These are phyloP conservation scores for Calvatia gigantea DNA, from an alignment of 768 basidiomycete species.

Conservation along the genomic window DNA sequence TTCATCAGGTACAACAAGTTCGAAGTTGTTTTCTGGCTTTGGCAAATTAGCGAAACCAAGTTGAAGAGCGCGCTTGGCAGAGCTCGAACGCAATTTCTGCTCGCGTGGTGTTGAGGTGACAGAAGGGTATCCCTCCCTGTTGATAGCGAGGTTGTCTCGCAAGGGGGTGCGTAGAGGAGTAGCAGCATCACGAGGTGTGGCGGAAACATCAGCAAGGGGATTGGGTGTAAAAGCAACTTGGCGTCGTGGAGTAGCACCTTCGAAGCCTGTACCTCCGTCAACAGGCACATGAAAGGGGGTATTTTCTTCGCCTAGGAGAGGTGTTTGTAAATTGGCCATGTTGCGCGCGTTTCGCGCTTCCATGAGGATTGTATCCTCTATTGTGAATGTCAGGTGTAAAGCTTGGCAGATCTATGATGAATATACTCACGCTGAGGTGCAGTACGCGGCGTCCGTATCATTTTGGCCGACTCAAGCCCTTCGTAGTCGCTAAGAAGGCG, in stretches of 20 bases:
- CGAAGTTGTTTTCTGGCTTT: constrained; percentile 95
- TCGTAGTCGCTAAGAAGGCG: constrained; percentile 90
- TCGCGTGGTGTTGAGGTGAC: constrained; percentile 76
- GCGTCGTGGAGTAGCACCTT: constrained; percentile 92
- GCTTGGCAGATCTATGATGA: not conserved
- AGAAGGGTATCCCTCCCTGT: constrained; percentile 58
- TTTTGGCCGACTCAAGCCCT: constrained; percentile 79
- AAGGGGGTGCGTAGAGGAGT: constrained; percentile 94
- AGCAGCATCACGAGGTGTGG: constrained; percentile 57
- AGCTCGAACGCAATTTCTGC: constrained; percentile 54
- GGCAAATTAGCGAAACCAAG: constrained; percentile 83
- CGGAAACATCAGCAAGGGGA: constrained; percentile 70
- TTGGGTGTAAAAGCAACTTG: constrained; percentile 93
- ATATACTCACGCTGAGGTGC: constrained; percentile 80
- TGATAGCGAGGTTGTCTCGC: constrained; percentile 89
- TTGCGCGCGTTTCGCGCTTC: constrained; percentile 96
- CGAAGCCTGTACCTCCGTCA: constrained; percentile 88
- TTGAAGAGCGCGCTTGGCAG: constrained; percentile 73
- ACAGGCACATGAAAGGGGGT: constrained; percentile 80
- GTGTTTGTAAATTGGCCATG: constrained; percentile 90
- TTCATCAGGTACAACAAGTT: constrained; percentile 87
- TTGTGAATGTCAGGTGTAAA: constrained; percentile 11
- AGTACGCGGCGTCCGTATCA: constrained; percentile 93
- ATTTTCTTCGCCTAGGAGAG: constrained; percentile 95
- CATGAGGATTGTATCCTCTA: constrained; percentile 91